phyloP scores from a whole-genome alignment of 106 monocot genomes.

The Gastrodia elata region DNA sequence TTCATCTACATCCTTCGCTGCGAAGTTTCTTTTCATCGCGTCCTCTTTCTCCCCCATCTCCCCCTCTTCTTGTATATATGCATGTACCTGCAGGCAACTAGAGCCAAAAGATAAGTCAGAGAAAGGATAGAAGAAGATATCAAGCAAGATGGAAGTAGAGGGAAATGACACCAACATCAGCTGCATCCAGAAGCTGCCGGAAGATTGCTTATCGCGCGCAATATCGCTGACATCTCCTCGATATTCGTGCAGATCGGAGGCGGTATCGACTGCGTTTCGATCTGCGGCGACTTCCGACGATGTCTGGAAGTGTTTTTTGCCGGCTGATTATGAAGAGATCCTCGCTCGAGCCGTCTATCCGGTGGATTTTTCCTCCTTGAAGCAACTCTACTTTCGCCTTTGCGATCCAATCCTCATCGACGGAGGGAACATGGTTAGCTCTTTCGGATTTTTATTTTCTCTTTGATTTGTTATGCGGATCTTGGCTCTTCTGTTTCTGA shows the following conservation, averaged over 20 bases:
- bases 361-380: conserved; percentile 18
- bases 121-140: too few species aligned
- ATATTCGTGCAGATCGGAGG: conserved; percentile 30
- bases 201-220: conserved; percentile 40
- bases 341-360: conserved; percentile 21
- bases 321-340: conserved; percentile 23
- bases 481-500: background rate
- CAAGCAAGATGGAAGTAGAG: background rate
- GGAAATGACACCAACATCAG: background rate
- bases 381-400: conserved; percentile 32
- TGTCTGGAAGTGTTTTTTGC: conserved; percentile 40
- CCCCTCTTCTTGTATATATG: background rate
- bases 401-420: conserved; percentile 44
- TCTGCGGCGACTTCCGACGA: conserved; percentile 32
- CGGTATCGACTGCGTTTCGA: conserved; percentile 23
- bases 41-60: background rate
- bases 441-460: background rate
- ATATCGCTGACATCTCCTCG: conserved; percentile 35
- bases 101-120: background rate
- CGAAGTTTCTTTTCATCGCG: background rate
- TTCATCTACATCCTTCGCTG: background rate
- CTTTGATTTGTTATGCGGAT: background rate
- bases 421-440: conserved; percentile 28
- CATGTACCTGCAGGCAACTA: background rate
- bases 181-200: conserved; percentile 15